Conservation (phyloP, 1,284 basidiomycete genomes). For the Vanrija humicola region DNA sequence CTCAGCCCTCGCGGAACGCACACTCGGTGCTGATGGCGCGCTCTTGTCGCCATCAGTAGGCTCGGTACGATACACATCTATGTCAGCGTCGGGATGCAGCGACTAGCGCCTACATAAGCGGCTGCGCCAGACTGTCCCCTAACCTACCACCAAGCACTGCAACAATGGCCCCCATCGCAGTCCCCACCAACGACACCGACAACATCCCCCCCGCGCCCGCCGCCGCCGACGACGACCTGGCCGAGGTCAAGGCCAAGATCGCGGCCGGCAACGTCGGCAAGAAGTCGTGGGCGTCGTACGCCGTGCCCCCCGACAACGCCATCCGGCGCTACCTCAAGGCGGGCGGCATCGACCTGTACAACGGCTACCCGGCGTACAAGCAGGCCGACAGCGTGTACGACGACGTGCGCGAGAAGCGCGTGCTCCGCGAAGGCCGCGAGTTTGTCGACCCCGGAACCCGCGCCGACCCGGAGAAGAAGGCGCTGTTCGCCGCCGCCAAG, state of each 20-base stretch:
- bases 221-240: constrained; percentile 13
- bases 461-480: constrained; percentile 43
- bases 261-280: constrained; percentile 12
- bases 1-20: too few species aligned
- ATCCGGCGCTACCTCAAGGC: constrained; percentile 34
- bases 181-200: neutral
- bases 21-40: too few species aligned
- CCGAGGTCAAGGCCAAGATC: constrained; percentile 21
- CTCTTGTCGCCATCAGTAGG: too few species aligned
- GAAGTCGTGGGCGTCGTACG: constrained; percentile 10
- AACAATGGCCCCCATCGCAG: constrained; percentile 24
- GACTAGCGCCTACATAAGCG: too few species aligned
- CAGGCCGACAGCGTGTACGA: constrained; percentile 33
- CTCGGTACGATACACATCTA: too few species aligned
- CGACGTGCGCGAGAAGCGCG: constrained; percentile 32
- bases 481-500: constrained; percentile 37
- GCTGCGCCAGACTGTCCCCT: too few species aligned
- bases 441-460: constrained; percentile 35
- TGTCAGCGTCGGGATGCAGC: too few species aligned
- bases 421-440: constrained; percentile 14
- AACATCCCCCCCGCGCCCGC: too few species aligned
- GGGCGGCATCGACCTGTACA: constrained; percentile 32
- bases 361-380: constrained; percentile 38
- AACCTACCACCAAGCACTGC: too few species aligned
- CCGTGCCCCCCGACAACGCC: constrained; percentile 33